A percentile compares a stretch with the other conserved stretches of the same genome.
These are phyloP conservation scores for Ogataea chonburiensis DNA, from an alignment of 805 yeast species.

Conservation along the genomic window DNA sequence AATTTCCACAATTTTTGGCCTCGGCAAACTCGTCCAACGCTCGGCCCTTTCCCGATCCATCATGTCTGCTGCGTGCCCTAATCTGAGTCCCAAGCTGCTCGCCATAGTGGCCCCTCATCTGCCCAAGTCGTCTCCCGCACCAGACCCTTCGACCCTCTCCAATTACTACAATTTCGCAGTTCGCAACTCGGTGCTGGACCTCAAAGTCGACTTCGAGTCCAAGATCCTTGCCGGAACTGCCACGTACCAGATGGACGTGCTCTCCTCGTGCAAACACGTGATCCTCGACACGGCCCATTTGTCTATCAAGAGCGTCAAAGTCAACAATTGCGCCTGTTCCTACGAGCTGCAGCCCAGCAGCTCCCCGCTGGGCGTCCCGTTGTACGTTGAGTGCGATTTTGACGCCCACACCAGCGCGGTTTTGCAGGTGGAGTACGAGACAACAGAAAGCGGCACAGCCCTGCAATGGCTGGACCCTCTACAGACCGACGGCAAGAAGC, in stretches of 20 bases:
- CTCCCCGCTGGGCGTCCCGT: constrained; percentile 61
- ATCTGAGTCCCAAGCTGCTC: constrained; percentile 27
- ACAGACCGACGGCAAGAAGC: constrained; percentile 69
- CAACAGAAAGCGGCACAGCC: constrained; percentile 79
- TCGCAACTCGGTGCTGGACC: constrained; percentile 48
- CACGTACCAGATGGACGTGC: constrained; percentile 40
- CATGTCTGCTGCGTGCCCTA: constrained; percentile 25
- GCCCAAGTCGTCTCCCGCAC: constrained; percentile 48
- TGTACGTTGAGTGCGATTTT: constrained; percentile 35
- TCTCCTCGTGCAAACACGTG: constrained; percentile 37
- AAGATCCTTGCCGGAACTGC: constrained; percentile 57
- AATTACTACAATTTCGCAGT: constrained; percentile 59
- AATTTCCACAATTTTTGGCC: background rate
- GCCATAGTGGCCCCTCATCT: constrained; percentile 31
- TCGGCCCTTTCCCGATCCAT: background rate
- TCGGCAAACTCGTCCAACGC: background rate
- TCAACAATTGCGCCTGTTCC: constrained; percentile 39
- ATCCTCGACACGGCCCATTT: constrained; percentile 70
- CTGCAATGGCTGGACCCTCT: constrained; percentile 78
- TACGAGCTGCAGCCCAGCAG: constrained; percentile 40
- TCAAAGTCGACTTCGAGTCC: constrained; percentile 54
- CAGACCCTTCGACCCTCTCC: constrained; percentile 78
- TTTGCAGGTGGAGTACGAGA: constrained; percentile 53
- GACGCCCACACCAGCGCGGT: constrained; percentile 18
- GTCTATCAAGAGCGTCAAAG: constrained; percentile 41